These are phyloP conservation scores for Wickerhamomyces bisporus DNA, from an alignment of 805 yeast species.

Conservation along the genomic window DNA sequence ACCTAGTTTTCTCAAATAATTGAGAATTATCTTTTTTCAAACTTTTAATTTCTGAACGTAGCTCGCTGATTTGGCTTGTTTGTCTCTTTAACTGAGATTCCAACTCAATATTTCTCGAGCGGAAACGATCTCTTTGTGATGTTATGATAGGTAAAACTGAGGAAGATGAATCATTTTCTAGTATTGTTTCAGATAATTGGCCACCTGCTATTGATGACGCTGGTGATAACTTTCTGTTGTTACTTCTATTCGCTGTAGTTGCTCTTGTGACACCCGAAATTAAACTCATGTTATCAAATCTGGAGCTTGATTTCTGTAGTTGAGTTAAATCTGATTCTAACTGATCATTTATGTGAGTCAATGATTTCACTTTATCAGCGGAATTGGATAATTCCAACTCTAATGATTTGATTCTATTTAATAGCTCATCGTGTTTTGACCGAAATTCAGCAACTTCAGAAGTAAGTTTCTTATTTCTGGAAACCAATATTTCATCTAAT, in stretches of 20 bases:
- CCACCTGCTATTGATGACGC: constrained; percentile 48
- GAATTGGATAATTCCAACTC: constrained; percentile 31
- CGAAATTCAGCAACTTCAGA: constrained; percentile 65
- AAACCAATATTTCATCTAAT: constrained; percentile 56
- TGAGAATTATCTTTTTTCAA: constrained; percentile 73
- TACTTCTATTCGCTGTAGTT: constrained; percentile 23
- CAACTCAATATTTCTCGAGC: constrained; percentile 73
- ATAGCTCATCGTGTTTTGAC: constrained; percentile 47
- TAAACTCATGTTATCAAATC: constrained; percentile 42
- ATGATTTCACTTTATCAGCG: constrained; percentile 33
- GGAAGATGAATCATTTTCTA: constrained; percentile 29
- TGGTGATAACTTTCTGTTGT: constrained; percentile 39
- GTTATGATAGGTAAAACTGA: constrained; percentile 81
- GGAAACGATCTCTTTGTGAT: constrained; percentile 91
- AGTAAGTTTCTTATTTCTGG: constrained; percentile 69
- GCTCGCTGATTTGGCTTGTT: constrained; percentile 45
- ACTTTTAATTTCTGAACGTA: constrained; percentile 57
- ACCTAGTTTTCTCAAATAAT: constrained; percentile 72
- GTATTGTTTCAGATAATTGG: constrained; percentile 26
- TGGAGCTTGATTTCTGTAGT: constrained; percentile 32
- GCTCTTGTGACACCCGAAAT: constrained; percentile 50
- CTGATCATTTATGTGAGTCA: constrained; percentile 46
- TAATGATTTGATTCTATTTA: constrained; percentile 35
- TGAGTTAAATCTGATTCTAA: constrained; percentile 71
- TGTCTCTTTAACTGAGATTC: constrained; percentile 74